A percentile compares a stretch with the other conserved stretches of the same genome.
These are phyloP conservation scores for Phytophthora hybrid DNA, from an alignment of 352 stramenopile species.

Conservation along the genomic window DNA sequence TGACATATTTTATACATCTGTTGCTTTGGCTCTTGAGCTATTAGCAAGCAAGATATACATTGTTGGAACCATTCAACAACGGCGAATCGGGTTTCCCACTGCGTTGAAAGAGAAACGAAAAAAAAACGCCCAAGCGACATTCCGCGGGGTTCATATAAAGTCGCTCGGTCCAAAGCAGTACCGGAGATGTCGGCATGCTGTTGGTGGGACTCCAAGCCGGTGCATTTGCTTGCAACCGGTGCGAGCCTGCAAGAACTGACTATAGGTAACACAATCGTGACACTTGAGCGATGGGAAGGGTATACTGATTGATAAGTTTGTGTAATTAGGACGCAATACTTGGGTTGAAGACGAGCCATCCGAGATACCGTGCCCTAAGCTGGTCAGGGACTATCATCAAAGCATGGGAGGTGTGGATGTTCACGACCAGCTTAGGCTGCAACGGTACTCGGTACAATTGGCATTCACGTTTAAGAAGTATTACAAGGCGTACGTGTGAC, in stretches of 20 bases:
- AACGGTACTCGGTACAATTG: slow-evolving; percentile 7
- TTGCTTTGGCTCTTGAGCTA: slow-evolving; percentile 2
- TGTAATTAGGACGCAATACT: neutral
- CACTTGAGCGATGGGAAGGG: too few species aligned
- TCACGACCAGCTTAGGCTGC: slow-evolving; percentile 5
- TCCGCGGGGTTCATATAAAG: neutral
- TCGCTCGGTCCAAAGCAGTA: neutral
- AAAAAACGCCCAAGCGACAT: neutral
- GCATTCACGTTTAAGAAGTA: slow-evolving; percentile 7
- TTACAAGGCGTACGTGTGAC: slow-evolving; percentile 9
- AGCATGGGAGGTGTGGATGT: slow-evolving; percentile 8
- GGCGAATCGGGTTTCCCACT: neutral
- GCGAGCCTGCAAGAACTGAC: neutral
- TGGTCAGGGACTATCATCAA: slow-evolving; percentile 11
- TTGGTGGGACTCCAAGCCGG: slow-evolving; percentile 8
- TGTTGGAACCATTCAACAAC: neutral
- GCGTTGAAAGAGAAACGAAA: neutral
- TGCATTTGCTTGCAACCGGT: neutral
- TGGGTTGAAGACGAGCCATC: neutral
- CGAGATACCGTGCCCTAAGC: slow-evolving; percentile 1
- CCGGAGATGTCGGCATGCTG: neutral
- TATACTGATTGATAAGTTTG: too few species aligned
- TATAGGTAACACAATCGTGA: neutral
- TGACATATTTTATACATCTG: slow-evolving; percentile 1
- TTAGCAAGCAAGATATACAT: slow-evolving; percentile 1